Base-by-base conservation (phyloP, 78 protist species). In the Polysphondylium violaceum region DNA sequence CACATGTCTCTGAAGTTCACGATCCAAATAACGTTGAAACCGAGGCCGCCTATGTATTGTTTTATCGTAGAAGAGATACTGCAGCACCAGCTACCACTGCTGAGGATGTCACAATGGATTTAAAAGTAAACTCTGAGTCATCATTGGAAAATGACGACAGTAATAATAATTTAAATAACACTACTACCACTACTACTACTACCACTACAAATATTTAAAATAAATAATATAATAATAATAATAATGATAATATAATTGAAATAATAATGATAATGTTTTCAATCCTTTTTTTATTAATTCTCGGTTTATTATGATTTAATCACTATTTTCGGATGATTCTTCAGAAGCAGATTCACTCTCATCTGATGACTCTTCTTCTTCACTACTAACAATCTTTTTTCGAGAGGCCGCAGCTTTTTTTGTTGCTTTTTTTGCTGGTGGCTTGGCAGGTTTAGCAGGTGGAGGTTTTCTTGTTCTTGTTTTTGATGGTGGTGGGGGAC, bases 41-140 rank as follows among this genome's bases (percentile, higher is more conserved):
- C 9, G 53, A 91, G 4, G 94, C 96, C 0, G 98, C 98, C 36
- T 96, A 96, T 64, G 96, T 96, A 1, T 76, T 96, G 27, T 95
- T 95, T 92, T 96, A 96, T 59, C 60, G 86, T 38, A 36, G 93
- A 63, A 65, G 47, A 12, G 89, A 81, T 68, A 81, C 89, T 6
- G 6, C 2, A 17, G 27, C 17, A 1, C 79, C 79, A 50, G 41
- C 50, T 36, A 55, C 55, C 33, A 29, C 2, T 3, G 19, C 55
- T 2, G 29, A 74, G 8, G 25, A 31, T 16, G 61, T 25, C 21
- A 17, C 21, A 56, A 6, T 4, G 21, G 23, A 8, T 14, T 56
- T 25, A n/a, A 25, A 56, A 56, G 21, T 4, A n/a, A 6, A 6
- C 4, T n/a, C 63, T 56, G 6, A 6, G 21, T 4, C 12, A 4